A percentile compares a stretch with the other conserved stretches of the same genome.
Evolutionary conservation across 495 filamentous ascomycete genomes (phyloP).

Genomic region (Niebla homalea): DNA sequence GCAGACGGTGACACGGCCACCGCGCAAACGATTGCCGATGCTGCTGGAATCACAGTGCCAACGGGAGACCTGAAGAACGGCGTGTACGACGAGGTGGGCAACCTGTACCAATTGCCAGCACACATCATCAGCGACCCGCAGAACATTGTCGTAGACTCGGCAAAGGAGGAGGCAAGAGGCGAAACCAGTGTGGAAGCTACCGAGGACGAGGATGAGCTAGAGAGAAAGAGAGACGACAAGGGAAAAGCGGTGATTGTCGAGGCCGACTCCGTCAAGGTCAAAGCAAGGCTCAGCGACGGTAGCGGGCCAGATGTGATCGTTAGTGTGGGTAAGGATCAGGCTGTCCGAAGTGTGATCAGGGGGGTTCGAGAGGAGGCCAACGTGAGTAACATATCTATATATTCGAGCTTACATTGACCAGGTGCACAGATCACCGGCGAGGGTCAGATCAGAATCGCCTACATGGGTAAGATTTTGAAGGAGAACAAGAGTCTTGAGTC

Average conservation of each 20-base stretch:
- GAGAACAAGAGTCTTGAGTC: constrained; percentile 46
- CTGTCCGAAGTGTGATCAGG: constrained; percentile 45
- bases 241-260: constrained; percentile 34
- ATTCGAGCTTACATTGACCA: background rate
- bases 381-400: constrained; percentile 33
- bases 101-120: constrained; percentile 61
- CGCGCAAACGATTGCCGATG: constrained; percentile 65
- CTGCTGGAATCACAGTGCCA: constrained; percentile 66
- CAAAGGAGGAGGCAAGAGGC: constrained; percentile 9
- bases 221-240: constrained; percentile 55
- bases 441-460: constrained; percentile 54
- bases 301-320: constrained; percentile 51
- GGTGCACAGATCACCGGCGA: constrained; percentile 30
- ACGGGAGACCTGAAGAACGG: constrained; percentile 59
- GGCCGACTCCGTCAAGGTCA: constrained; percentile 41
- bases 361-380: constrained; percentile 50
- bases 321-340: constrained; percentile 44
- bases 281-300: constrained; percentile 56
- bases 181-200: constrained; percentile 27
- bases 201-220: constrained; percentile 37
- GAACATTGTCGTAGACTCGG: constrained; percentile 42
- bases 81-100: constrained; percentile 65
- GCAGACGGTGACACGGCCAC: constrained; percentile 48
- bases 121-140: constrained; percentile 63
- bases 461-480: constrained; percentile 66